phyloP scores from a whole-genome alignment of 164 flowering plant species.

The Akebia trifoliata region DNA sequence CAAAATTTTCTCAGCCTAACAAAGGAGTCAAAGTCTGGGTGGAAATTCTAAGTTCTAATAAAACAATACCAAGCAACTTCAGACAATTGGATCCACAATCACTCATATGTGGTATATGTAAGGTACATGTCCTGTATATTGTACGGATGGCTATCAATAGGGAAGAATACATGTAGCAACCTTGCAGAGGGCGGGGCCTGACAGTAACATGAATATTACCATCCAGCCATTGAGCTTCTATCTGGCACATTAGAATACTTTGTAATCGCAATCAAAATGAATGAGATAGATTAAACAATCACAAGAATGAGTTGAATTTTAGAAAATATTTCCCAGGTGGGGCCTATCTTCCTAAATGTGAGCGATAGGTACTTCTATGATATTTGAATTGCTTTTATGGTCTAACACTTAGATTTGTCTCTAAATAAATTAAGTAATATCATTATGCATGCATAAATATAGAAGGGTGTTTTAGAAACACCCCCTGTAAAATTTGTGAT shows the following conservation, averaged over 20 bases:
- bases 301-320: background rate
- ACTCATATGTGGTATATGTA: background rate
- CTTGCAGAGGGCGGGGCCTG: background rate
- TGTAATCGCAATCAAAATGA: background rate
- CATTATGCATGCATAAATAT: too few species aligned
- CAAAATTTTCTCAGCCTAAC: background rate
- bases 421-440: background rate
- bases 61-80: conserved; percentile 4
- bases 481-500: too few species aligned
- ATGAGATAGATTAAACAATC: background rate
- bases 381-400: background rate
- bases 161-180: background rate
- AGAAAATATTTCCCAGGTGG: background rate
- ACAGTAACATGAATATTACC: background rate
- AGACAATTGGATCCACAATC: background rate
- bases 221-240: background rate
- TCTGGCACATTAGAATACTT: background rate
- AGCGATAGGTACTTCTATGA: background rate
- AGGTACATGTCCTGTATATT: background rate
- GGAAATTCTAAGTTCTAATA: background rate
- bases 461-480: too few species aligned
- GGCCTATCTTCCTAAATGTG: background rate
- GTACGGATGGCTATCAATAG: background rate
- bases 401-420: background rate
- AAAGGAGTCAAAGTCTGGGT: background rate